phyloP scores from a whole-genome alignment of 2,329 filamentous ascomycete genomes.

The Coniochaeta prunicola region DNA sequence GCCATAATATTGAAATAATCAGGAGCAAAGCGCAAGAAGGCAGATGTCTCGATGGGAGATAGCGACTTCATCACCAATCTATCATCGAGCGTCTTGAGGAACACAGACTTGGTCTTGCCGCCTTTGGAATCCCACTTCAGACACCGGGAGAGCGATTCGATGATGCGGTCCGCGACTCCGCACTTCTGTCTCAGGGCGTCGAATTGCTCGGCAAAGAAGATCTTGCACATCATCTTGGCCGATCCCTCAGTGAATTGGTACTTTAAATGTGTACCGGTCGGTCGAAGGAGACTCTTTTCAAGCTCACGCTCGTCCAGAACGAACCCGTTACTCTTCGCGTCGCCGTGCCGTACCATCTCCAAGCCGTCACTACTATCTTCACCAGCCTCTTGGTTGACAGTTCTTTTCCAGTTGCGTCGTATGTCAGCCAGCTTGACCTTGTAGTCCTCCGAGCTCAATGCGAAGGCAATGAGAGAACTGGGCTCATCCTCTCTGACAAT shows the following conservation, averaged over 20 bases:
- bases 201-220: slow-evolving; percentile 97
- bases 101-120: slow-evolving; percentile 95
- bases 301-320: slow-evolving; percentile 61
- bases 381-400: slow-evolving; percentile 29
- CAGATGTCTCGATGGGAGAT: slow-evolving; percentile 83
- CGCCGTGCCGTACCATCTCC: slow-evolving; percentile 21
- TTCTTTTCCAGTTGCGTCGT: slow-evolving; percentile 41
- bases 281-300: slow-evolving; percentile 75
- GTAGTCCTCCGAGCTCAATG: slow-evolving; percentile 83
- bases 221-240: slow-evolving; percentile 96
- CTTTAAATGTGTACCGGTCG: slow-evolving; percentile 87
- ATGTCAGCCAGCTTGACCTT: slow-evolving; percentile 68
- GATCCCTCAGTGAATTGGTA: slow-evolving; percentile 92
- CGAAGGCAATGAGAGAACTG: slow-evolving; percentile 90
- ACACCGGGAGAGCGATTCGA: slow-evolving; percentile 91
- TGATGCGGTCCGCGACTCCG: slow-evolving; percentile 84
- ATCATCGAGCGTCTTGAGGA: slow-evolving; percentile 93
- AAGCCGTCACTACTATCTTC: slow-evolving; percentile 11
- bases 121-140: slow-evolving; percentile 98
- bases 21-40: slow-evolving; percentile 91
- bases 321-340: slow-evolving; percentile 28
- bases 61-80: slow-evolving; percentile 89
- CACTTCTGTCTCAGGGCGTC: slow-evolving; percentile 91
- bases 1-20: slow-evolving; percentile 98
- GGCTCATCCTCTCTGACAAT: slow-evolving; percentile 97